Percentiles rank a stretch among this genome's conserved stretches.
Conservation (phyloP, 2,329 filamentous ascomycete species). For the Lachnellula subtilissima region DNA sequence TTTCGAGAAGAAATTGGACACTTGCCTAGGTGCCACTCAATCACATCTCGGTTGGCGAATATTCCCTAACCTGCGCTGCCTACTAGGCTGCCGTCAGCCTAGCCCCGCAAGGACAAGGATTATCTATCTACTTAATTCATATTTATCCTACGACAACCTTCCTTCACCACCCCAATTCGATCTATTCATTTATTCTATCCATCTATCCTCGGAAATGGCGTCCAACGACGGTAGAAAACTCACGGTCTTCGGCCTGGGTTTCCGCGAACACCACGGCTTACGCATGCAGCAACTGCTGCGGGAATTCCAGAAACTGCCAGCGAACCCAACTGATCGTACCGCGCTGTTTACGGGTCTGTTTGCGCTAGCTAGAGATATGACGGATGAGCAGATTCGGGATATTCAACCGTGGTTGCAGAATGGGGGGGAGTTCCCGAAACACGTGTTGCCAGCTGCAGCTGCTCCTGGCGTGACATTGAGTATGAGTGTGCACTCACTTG, state of each 20-base stretch:
- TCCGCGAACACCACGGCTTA: constrained; percentile 18
- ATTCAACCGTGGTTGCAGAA: constrained; percentile 17
- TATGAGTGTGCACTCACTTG: not conserved
- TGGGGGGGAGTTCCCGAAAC: constrained; percentile 16
- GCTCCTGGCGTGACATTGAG: not conserved
- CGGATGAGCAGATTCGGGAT: constrained; percentile 5
- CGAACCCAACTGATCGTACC: constrained; percentile 4
- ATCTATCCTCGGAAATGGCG: constrained; percentile 4
- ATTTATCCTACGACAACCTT: not conserved
- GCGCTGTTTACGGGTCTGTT: constrained; percentile 12
- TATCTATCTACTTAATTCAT: not conserved
- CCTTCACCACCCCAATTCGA: not conserved
- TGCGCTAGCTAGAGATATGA: constrained; percentile 11
- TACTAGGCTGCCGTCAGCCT: not conserved
- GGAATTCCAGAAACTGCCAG: constrained; percentile 11
- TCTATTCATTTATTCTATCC: not conserved
- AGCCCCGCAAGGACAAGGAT: not conserved
- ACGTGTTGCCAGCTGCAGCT: not conserved
- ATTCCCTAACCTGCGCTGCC: not conserved
- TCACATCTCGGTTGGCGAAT: not conserved
- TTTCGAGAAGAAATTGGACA: not conserved
- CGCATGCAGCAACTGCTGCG: constrained; percentile 22
- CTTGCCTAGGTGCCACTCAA: not conserved
- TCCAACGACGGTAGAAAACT: constrained; percentile 13
- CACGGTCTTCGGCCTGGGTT: constrained; percentile 21